Evolutionary conservation across 2,329 filamentous ascomycete species (phyloP).

Genomic region (Xylaria sp.): DNA sequence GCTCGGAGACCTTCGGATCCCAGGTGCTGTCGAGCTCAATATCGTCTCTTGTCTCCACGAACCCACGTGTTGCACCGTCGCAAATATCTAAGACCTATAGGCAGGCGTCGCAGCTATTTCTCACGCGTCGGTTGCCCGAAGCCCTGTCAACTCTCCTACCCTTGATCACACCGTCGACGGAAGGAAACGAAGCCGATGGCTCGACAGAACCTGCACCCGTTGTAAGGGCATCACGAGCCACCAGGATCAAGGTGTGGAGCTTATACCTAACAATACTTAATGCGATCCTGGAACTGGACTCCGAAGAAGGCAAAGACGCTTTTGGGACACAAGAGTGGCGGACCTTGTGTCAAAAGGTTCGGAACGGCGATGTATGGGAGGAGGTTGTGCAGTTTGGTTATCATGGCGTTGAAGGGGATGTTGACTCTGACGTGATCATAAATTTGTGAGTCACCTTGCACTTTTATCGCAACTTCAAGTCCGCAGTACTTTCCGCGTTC

Average conservation of each 20-base stretch:
- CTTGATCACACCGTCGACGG: slow-evolving; percentile 72
- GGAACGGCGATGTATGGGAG: slow-evolving; percentile 94
- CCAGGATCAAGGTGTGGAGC: slow-evolving; percentile 95
- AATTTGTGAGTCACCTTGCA: slow-evolving; percentile 70
- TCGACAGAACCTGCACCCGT: slow-evolving; percentile 73
- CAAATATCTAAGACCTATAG: slow-evolving; percentile 93
- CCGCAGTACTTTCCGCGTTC: background rate
- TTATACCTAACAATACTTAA: slow-evolving; percentile 94
- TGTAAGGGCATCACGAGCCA: slow-evolving; percentile 80
- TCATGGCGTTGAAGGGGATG: slow-evolving; percentile 85
- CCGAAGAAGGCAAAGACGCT: slow-evolving; percentile 87
- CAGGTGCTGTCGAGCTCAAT: slow-evolving; percentile 71
- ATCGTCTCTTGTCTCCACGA: slow-evolving; percentile 71
- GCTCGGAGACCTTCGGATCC: slow-evolving; percentile 60
- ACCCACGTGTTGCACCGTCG: slow-evolving; percentile 70
- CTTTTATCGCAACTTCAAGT: background rate
- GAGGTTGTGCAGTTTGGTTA: slow-evolving; percentile 90
- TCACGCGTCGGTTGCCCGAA: slow-evolving; percentile 92
- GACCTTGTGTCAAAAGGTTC: slow-evolving; percentile 80
- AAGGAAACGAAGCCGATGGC: slow-evolving; percentile 57
- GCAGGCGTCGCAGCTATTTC: slow-evolving; percentile 91
- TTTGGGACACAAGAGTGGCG: slow-evolving; percentile 91
- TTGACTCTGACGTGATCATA: slow-evolving; percentile 94
- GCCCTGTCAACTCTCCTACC: slow-evolving; percentile 86
- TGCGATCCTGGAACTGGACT: slow-evolving; percentile 86